Evolutionary conservation across 225 moss, liverwort and hornwort genomes (phyloP), one percentile per base, ranked within the genome.

Genomic region (Pleurozium schreberi): DNA sequence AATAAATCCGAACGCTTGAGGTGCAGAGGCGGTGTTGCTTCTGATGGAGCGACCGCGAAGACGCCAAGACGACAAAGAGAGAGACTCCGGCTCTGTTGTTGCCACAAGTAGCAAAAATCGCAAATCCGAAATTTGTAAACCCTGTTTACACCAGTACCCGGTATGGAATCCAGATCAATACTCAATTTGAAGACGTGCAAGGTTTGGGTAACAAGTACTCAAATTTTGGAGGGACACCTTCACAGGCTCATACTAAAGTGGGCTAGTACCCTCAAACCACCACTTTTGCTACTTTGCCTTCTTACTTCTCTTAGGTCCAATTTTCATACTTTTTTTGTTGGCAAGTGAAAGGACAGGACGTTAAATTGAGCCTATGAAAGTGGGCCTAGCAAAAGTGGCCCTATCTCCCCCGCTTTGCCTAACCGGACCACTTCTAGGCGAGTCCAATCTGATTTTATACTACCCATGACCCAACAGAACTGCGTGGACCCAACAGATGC

Each of bases 91-190:
- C 85, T 50, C 26, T 50, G 18, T 14, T 20, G 85, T 79, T 79
- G 50, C 78, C 50, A 18, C 33, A 85, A 68, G 89, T 85, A 89
- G 68, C 33, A 65, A 79, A 40, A 43, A 33, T 21, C 30, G 27
- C 21, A 31, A 61, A 10, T 43, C 33, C 80, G 8, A 14, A 61
- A 21, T 14, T 61, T 61, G 6, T 4, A 14, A 81, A 10, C 45
- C 40, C 33, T 61, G 61, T 81, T 45, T 22, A 81, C 61, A 81
- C 61, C 4, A 58, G 40, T 7, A 11, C 40, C n/a, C 4, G 2
- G 17, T 25, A 6, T 38, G 38, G 36, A 77, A 25, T 77, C 78
- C n/a, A n/a, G 16, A 15, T 0, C 0, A 0, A 1, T 25, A 25
- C 10, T 78, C 55, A 38, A 78, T 25, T 77, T 55, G 55, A 57